phyloP scores from a whole-genome alignment of 2,329 filamentous ascomycete species.

The Fusarium metavorans region DNA sequence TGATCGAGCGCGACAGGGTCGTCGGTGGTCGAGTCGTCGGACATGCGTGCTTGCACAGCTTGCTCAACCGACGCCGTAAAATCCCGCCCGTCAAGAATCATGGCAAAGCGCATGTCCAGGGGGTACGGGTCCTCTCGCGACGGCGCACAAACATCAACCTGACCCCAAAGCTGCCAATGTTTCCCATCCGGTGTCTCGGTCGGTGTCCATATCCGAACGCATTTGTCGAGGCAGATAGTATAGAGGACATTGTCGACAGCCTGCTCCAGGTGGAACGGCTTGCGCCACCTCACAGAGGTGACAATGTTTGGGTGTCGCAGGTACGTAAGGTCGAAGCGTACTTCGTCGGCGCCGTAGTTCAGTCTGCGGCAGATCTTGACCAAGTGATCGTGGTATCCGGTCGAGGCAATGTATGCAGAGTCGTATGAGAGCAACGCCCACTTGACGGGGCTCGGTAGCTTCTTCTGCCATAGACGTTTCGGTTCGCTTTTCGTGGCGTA shows the following conservation, averaged over 20 bases:
- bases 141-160: constrained; percentile 80
- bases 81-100: constrained; percentile 85
- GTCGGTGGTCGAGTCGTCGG: constrained; percentile 68
- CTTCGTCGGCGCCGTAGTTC: constrained; percentile 84
- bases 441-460: constrained; percentile 78
- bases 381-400: constrained; percentile 81
- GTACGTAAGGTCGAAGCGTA: constrained; percentile 91
- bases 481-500: constrained; percentile 67
- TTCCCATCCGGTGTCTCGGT: constrained; percentile 78
- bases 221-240: constrained; percentile 84
- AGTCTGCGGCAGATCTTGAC: constrained; percentile 94
- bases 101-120: constrained; percentile 60
- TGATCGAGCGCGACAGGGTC: constrained; percentile 80
- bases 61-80: constrained; percentile 82
- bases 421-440: constrained; percentile 87
- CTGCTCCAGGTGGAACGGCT: constrained; percentile 81
- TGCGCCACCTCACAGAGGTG: constrained; percentile 88
- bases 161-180: constrained; percentile 82
- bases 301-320: constrained; percentile 85
- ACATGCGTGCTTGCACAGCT: constrained; percentile 72
- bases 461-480: constrained; percentile 77
- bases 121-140: constrained; percentile 62
- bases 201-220: constrained; percentile 85
- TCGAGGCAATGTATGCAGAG: constrained; percentile 86
- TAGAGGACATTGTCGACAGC: constrained; percentile 89